Evolutionary conservation across 306 rosid genomes (phyloP).

Genomic region (Lathyrus tuberosus): DNA sequence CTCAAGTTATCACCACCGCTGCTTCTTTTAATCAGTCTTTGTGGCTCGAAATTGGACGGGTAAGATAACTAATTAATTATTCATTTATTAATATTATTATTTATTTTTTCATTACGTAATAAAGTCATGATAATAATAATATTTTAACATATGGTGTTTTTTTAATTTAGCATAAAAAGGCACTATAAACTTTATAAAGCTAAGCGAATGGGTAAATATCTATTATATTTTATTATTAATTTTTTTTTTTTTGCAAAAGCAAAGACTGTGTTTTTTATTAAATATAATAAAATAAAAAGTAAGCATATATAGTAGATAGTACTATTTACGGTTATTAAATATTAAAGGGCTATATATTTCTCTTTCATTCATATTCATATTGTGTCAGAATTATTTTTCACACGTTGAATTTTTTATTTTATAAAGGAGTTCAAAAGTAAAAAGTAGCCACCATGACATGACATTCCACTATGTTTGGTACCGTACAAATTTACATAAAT

Average conservation of each 20-base stretch:
- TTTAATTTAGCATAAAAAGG: not conserved
- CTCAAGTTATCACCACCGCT: conserved; percentile 95
- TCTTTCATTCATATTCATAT: not conserved
- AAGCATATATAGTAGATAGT: conserved; percentile 15
- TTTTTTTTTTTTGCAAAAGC: too few species aligned
- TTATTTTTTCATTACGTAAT: not conserved
- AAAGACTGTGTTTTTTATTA: too few species aligned
- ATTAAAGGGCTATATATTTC: not conserved
- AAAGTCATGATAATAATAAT: conserved; percentile 21
- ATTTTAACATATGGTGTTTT: not conserved
- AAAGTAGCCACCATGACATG: too few species aligned
- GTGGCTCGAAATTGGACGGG: conserved; percentile 89
- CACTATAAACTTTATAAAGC: not conserved
- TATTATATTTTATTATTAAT: not conserved
- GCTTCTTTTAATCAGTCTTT: conserved; percentile 87
- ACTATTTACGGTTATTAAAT: too few species aligned
- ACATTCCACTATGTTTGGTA: too few species aligned
- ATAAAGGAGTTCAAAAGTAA: too few species aligned
- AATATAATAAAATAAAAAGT: too few species aligned
- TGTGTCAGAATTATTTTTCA: not conserved
- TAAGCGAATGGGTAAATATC: conserved; percentile 20
- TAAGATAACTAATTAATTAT: conserved; percentile 31
- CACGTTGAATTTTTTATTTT: not conserved
- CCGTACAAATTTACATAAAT: too few species aligned
- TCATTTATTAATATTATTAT: not conserved